Conservation (phyloP, 2,329 filamentous ascomycete species). For the Trichoderma atrobrunneum region DNA sequence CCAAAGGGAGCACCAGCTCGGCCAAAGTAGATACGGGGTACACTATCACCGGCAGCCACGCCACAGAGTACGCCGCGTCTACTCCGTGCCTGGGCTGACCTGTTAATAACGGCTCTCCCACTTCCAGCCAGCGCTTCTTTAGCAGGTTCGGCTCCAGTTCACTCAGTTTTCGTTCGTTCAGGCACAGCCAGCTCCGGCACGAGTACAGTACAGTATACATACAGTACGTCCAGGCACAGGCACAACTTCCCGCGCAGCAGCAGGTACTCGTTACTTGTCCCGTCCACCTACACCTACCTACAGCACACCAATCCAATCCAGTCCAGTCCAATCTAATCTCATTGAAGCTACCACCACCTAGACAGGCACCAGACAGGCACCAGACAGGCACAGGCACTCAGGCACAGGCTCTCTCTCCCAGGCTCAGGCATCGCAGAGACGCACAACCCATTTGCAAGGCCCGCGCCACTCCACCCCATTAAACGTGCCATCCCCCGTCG, state of each 20-base stretch:
- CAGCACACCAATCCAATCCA: neutral
- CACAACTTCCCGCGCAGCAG: neutral
- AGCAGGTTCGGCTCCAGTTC: neutral
- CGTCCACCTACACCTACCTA: neutral
- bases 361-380: neutral
- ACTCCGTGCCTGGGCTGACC: conserved; percentile 1
- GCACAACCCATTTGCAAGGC: neutral
- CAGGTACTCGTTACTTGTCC: neutral
- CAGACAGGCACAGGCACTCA: neutral
- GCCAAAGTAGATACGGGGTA: neutral
- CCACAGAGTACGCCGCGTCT: neutral
- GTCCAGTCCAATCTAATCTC: neutral
- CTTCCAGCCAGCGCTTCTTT: neutral
- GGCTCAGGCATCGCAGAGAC: neutral
- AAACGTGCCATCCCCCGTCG: conserved; percentile 34
- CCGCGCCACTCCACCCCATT: conserved; percentile 30
- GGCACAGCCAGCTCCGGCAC: neutral
- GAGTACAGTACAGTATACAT: neutral
- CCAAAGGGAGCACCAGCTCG: neutral
- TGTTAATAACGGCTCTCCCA: neutral
- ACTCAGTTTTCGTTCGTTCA: neutral
- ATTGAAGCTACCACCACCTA: neutral
- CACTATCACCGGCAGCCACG: neutral
- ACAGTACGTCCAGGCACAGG: neutral
- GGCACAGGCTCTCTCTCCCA: neutral